Percentiles rank a stretch among this genome's conserved stretches.
phyloP scores from a whole-genome alignment of 2,329 filamentous ascomycete species.

The Exophiala spinifera region DNA sequence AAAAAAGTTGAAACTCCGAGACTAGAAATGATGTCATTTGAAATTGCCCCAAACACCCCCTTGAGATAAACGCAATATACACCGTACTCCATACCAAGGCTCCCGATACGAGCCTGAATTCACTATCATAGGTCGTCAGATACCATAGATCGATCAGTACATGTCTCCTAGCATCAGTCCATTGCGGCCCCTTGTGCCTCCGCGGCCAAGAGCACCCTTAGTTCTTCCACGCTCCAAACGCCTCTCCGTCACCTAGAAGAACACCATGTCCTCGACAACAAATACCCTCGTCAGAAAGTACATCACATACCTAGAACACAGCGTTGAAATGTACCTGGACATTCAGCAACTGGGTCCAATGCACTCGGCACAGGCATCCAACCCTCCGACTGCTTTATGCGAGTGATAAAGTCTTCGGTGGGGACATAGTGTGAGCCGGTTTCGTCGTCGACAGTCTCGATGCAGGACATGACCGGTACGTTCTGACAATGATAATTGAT shows the following conservation, averaged over 20 bases:
- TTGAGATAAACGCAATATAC: no score
- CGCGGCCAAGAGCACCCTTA: no score
- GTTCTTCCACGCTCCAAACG: no score
- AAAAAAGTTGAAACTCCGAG: neutral
- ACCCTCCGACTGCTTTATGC: neutral
- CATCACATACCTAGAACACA: neutral
- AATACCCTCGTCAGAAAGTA: neutral
- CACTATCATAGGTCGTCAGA: no score
- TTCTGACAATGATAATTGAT: conserved; percentile 9
- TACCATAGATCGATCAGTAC: no score
- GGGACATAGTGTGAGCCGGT: neutral
- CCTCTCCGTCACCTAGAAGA: no score
- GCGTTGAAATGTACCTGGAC: conserved; percentile 3
- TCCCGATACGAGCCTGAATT: no score
- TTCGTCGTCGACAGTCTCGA: neutral
- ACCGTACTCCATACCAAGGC: no score
- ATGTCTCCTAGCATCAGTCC: no score
- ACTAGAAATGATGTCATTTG: neutral
- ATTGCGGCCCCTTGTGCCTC: no score
- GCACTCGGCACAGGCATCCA: conserved; percentile 2
- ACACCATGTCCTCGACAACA: neutral
- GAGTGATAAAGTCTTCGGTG: conserved; percentile 1
- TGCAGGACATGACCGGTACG: neutral
- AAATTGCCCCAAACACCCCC: neutral
- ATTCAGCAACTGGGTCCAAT: conserved; percentile 8